Percentiles rank a stretch among this genome's conserved stretches.
These are phyloP conservation scores for Lotmaria passim DNA, from an alignment of 208 protist species.

Conservation along the genomic window DNA sequence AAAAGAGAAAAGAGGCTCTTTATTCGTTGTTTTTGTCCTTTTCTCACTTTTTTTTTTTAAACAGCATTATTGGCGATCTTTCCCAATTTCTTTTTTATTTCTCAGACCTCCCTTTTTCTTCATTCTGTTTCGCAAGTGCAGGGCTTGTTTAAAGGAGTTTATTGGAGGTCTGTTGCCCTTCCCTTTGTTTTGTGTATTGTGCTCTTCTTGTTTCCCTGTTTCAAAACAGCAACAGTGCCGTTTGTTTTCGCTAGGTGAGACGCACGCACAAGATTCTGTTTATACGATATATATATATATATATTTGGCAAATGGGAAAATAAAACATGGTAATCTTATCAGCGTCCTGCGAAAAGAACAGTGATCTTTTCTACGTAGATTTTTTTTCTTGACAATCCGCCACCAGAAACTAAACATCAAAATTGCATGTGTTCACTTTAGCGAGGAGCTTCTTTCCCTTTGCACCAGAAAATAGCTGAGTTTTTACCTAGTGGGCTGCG, in stretches of 20 bases:
- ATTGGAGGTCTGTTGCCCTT: not conserved
- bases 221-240: not conserved
- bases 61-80: too few relatives aligned
- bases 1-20: not conserved
- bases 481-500: too few relatives aligned
- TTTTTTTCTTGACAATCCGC: too few relatives aligned
- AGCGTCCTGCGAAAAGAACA: too few relatives aligned
- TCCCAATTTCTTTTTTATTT: constrained; percentile 13
- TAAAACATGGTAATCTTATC: too few relatives aligned
- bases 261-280: not conserved
- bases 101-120: constrained; percentile 18
- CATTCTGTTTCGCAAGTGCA: constrained; percentile 16
- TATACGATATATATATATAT: too few relatives aligned
- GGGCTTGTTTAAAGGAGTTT: not conserved
- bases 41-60: constrained; percentile 6
- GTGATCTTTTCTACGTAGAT: too few relatives aligned
- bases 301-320: too few relatives aligned
- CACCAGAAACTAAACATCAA: too few relatives aligned
- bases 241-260: not conserved
- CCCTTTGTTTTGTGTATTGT: not conserved
- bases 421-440: too few relatives aligned
- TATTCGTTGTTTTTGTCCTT: not conserved
- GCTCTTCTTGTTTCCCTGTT: not conserved
- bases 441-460: too few relatives aligned
- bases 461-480: too few relatives aligned